These are phyloP conservation scores for Sugiyamaella floridensis DNA, from an alignment of 805 yeast species.

Conservation along the genomic window DNA sequence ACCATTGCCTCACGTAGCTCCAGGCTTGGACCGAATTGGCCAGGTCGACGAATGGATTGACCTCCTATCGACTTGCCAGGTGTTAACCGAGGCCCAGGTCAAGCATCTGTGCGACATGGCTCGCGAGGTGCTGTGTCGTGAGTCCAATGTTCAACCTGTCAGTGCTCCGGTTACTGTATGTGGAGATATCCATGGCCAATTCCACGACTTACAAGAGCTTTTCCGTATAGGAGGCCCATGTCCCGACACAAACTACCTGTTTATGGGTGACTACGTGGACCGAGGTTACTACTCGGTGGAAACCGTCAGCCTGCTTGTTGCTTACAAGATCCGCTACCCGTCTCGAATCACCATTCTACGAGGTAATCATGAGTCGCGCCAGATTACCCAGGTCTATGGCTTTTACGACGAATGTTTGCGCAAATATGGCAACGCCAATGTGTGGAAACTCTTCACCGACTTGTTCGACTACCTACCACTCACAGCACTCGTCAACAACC, in stretches of 20 bases:
- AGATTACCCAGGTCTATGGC: slow-evolving; percentile 93
- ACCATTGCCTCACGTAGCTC: neutral
- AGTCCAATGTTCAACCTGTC: slow-evolving; percentile 92
- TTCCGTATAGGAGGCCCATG: slow-evolving; percentile 92
- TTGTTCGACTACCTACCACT: slow-evolving; percentile 88
- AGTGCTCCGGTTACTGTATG: slow-evolving; percentile 93
- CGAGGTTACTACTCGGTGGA: slow-evolving; percentile 84
- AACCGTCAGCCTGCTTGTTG: slow-evolving; percentile 80
- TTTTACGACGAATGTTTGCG: slow-evolving; percentile 93
- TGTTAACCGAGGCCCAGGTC: slow-evolving; percentile 73
- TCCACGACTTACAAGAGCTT: slow-evolving; percentile 87
- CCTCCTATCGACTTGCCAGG: slow-evolving; percentile 69
- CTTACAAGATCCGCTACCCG: slow-evolving; percentile 89
- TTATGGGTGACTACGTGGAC: slow-evolving; percentile 91
- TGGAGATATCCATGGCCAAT: slow-evolving; percentile 96
- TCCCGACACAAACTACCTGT: slow-evolving; percentile 83
- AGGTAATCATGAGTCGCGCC: slow-evolving; percentile 94
- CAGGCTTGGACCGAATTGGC: neutral
- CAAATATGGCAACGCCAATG: slow-evolving; percentile 86
- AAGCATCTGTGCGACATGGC: slow-evolving; percentile 77
- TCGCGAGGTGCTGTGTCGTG: slow-evolving; percentile 70
- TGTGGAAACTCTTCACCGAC: slow-evolving; percentile 90
- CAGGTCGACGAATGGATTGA: slow-evolving; percentile 88
- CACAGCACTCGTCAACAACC: slow-evolving; percentile 86
- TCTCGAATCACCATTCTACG: slow-evolving; percentile 84